A percentile compares a stretch with the other conserved stretches of the same genome.
phyloP scores from a whole-genome alignment of 1,284 basidiomycete genomes.

The Ustilago tritici region DNA sequence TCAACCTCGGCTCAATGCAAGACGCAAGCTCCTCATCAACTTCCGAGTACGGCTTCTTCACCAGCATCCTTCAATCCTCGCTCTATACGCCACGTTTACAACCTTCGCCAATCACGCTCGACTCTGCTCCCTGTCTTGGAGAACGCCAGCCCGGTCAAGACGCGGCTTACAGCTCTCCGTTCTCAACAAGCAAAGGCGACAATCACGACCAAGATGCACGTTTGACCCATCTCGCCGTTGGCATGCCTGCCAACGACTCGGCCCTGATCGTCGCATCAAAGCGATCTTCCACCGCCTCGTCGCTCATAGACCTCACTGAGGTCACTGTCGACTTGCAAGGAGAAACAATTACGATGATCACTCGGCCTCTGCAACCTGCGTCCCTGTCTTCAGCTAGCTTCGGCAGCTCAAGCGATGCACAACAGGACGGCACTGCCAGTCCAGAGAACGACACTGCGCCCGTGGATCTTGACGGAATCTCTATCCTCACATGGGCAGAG shows the following conservation, averaged over 20 bases:
- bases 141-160: constrained; percentile 1
- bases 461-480: neutral
- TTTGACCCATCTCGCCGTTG: constrained; percentile 46
- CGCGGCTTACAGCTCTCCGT: constrained; percentile 9
- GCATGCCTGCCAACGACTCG: constrained; percentile 39
- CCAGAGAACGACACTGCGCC: neutral
- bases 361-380: constrained; percentile 33
- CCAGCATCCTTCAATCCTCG: constrained; percentile 29
- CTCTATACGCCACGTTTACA: constrained; percentile 36
- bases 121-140: constrained; percentile 15
- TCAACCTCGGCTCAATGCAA: neutral
- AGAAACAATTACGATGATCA: constrained; percentile 42
- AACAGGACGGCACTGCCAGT: neutral
- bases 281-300: constrained; percentile 8
- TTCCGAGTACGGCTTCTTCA: constrained; percentile 14
- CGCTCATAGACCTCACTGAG: constrained; percentile 35
- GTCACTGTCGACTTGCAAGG: constrained; percentile 32
- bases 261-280: constrained; percentile 37
- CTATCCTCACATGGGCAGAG: constrained; percentile 35
- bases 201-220: neutral
- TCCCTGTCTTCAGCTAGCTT: constrained; percentile 19
- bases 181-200: neutral
- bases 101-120: constrained; percentile 44
- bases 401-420: neutral
- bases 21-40: neutral